A percentile compares a stretch with the other conserved stretches of the same genome.
These are phyloP conservation scores for Albugo candida DNA, from an alignment of 352 stramenopile genomes.

Conservation along the genomic window DNA sequence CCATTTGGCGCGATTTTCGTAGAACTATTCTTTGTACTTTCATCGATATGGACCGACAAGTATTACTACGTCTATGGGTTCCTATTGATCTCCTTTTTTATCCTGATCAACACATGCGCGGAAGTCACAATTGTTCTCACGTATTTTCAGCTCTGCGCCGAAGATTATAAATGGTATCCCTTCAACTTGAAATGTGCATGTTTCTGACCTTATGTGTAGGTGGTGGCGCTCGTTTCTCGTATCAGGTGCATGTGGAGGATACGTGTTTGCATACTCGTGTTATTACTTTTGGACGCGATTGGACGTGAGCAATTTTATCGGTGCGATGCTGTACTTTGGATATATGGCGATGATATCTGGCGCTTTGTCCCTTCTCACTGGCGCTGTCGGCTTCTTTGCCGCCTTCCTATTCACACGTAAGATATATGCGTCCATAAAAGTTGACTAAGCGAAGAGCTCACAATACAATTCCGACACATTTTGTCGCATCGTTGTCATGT, in stretches of 20 bases:
- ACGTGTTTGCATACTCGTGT: conserved; percentile 98
- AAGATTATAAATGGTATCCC: conserved; percentile 99
- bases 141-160: conserved; percentile 99
- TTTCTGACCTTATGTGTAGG: conserved; percentile 13
- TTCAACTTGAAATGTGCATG: neutral
- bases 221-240: conserved; percentile 98
- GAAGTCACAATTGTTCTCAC: conserved; percentile 99
- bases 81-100: conserved; percentile 95
- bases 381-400: conserved; percentile 90
- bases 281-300: conserved; percentile 95
- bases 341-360: conserved; percentile 98
- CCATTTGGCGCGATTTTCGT: conserved; percentile 99
- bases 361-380: conserved; percentile 92
- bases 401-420: conserved; percentile 97
- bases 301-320: conserved; percentile 86
- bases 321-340: conserved; percentile 90
- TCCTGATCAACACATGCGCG: conserved; percentile 95
- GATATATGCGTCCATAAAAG: conserved; percentile 97
- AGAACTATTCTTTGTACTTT: conserved; percentile 99
- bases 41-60: conserved; percentile 95
- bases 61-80: conserved; percentile 99
- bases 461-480: no score
- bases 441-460: conserved; percentile 64
- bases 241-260: conserved; percentile 89
- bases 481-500: no score